A percentile compares a stretch with the other conserved stretches of the same genome.
These are phyloP conservation scores for Colletotrichum sp. DNA, from an alignment of 2,329 filamentous ascomycete genomes.

Conservation along the genomic window DNA sequence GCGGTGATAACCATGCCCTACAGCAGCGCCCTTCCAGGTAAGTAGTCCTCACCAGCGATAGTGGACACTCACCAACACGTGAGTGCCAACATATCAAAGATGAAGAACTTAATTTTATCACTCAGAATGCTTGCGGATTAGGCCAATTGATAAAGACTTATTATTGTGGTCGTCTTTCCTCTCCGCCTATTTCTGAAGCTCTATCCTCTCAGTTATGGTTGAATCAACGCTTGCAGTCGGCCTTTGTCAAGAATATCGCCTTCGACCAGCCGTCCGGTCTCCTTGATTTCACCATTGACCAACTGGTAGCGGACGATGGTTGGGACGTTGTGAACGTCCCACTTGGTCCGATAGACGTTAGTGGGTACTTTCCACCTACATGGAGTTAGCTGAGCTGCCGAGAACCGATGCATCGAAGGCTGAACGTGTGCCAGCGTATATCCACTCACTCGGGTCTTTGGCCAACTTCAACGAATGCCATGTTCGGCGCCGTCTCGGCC, in stretches of 20 bases:
- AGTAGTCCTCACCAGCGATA: not conserved
- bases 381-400: not conserved
- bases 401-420: not conserved
- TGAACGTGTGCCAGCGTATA: not conserved
- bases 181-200: not conserved
- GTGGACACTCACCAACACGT: not conserved
- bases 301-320: conserved; percentile 37
- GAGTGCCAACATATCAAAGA: accelerated
- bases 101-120: accelerated
- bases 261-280: conserved; percentile 29
- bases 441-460: conserved; percentile 34
- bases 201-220: not conserved
- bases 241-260: conserved; percentile 30
- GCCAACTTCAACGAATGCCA: conserved; percentile 38
- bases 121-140: accelerated
- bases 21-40: not conserved
- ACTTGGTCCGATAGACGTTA: conserved; percentile 38
- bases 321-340: conserved; percentile 37
- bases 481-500: conserved; percentile 23
- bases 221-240: conserved; percentile 26
- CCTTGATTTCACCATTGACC: conserved; percentile 31
- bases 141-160: accelerated
- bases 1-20: not conserved
- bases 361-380: conserved; percentile 36
- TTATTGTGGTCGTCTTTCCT: not conserved